phyloP scores from a whole-genome alignment of 495 filamentous ascomycete species.

The Penicillium verhagenii region DNA sequence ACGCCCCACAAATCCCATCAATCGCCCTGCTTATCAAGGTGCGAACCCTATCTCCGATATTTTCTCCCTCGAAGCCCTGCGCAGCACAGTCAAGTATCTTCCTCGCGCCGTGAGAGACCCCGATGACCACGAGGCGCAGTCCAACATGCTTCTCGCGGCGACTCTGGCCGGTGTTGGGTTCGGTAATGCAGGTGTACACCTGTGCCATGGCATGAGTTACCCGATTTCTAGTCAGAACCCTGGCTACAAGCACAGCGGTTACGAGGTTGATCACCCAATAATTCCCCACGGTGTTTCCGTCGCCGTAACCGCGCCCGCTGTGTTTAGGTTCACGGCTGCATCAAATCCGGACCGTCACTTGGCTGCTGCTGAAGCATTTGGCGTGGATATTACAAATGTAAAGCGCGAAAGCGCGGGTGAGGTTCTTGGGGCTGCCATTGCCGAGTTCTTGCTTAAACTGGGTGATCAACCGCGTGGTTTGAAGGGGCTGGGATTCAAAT shows the following conservation, averaged over 20 bases:
- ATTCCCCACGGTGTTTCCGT: slow-evolving; percentile 97
- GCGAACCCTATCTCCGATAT: slow-evolving; percentile 97
- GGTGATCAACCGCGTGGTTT: slow-evolving; percentile 90
- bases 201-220: slow-evolving; percentile 97
- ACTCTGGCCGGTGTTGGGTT: slow-evolving; percentile 95
- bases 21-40: slow-evolving; percentile 91
- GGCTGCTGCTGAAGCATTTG: slow-evolving; percentile 84
- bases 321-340: slow-evolving; percentile 88
- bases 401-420: slow-evolving; percentile 86
- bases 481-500: slow-evolving; percentile 76
- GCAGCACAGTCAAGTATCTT: slow-evolving; percentile 82
- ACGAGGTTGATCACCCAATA: slow-evolving; percentile 68
- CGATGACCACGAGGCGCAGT: slow-evolving; percentile 87
- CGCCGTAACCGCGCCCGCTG: slow-evolving; percentile 89
- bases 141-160: slow-evolving; percentile 90
- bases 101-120: slow-evolving; percentile 82
- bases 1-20: slow-evolving; percentile 82
- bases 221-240: slow-evolving; percentile 93
- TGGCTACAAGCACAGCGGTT: slow-evolving; percentile 82
- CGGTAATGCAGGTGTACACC: slow-evolving; percentile 94
- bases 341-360: slow-evolving; percentile 91
- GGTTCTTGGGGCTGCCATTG: slow-evolving; percentile 77
- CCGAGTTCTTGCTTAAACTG: slow-evolving; percentile 72
- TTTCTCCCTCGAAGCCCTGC: slow-evolving; percentile 82
- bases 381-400: slow-evolving; percentile 81